Evolutionary conservation across 306 rosid genomes (phyloP), one percentile per base, ranked within the genome.

Genomic region (Echinosophora koreensis): DNA sequence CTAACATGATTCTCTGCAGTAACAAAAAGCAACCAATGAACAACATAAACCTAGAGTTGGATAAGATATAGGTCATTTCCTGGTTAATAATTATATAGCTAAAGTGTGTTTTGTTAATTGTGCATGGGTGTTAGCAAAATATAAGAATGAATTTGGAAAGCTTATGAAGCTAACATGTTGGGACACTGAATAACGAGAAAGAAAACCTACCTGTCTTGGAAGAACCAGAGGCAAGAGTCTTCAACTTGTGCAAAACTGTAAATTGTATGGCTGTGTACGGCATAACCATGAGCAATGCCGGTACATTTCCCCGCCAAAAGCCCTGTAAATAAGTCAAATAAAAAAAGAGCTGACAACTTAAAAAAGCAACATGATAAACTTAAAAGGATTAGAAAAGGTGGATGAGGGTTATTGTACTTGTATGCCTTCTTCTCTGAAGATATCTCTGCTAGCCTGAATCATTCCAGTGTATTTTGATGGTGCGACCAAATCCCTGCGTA

Each of bases 211-310:
- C 93, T 81, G 93, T 27, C 84, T 82, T 95, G 35, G 95, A 90
- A 81, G 98, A 95, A 80, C 98, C 97, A 71, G 98, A 59, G 2
- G 93, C 98, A 74, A 89, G 67, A 63, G 97, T 89, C 86, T 95
- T 95, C 74, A 95, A 81, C 79, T 84, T 92, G 62, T 90, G 97
- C 52, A 90, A 84, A 62, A 92, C 97, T 16, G 98, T 83, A 84
- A 95, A 95, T 46, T 92, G 97, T 62, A 95, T 95, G 14, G 98
- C 97, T 14, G 97, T 90, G 82, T 95, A 95, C 0, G 98, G 98
- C 98, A 95, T 95, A 83, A 89, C 97, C 98, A 92, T 95, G 66
- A 95, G 97, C 85, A 92, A 83, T 38, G 97, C 98, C 2, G 98
- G 98, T 42, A 95, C 98, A 77, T 95, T 95, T 2, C 98, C 98